phyloP scores from a whole-genome alignment of 2,329 filamentous ascomycete species.

The Cercospora sesami region DNA sequence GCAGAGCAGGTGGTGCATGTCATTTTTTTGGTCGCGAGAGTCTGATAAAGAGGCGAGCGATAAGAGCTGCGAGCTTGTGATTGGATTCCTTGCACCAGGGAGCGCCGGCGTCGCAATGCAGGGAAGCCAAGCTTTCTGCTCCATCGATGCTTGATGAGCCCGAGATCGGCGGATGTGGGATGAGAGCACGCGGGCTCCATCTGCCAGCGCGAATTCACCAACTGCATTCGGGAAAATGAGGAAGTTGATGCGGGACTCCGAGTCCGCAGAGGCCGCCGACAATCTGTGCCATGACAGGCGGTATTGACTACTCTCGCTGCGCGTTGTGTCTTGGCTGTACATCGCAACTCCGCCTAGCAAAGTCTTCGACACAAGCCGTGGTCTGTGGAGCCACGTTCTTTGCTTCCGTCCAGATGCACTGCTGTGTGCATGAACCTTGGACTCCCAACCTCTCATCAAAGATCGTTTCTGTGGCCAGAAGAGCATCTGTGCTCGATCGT shows the following conservation, averaged over 20 bases:
- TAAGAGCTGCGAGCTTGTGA: constrained; percentile 9
- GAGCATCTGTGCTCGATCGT: background rate
- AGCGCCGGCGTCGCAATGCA: constrained; percentile 2
- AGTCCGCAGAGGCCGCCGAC: background rate
- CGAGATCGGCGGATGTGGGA: constrained; percentile 10
- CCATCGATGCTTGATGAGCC: background rate
- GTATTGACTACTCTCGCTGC: background rate
- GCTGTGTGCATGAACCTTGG: background rate
- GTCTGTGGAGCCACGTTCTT: background rate
- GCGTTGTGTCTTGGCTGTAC: background rate
- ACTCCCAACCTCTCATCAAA: background rate
- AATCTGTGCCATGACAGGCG: background rate
- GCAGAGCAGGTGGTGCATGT: background rate
- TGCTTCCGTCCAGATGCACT: background rate
- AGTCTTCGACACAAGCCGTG: background rate
- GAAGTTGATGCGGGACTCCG: background rate
- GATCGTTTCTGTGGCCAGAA: background rate
- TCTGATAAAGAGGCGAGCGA: constrained; percentile 3
- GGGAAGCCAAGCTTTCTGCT: constrained; percentile 5
- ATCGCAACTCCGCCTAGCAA: background rate
- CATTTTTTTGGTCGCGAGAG: constrained; percentile 5
- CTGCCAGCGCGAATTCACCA: background rate
- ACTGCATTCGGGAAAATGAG: background rate
- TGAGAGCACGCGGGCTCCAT: background rate
- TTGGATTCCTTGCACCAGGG: background rate